These are phyloP conservation scores for Amanita molliuscula DNA, from an alignment of 768 basidiomycete genomes.

Conservation along the genomic window DNA sequence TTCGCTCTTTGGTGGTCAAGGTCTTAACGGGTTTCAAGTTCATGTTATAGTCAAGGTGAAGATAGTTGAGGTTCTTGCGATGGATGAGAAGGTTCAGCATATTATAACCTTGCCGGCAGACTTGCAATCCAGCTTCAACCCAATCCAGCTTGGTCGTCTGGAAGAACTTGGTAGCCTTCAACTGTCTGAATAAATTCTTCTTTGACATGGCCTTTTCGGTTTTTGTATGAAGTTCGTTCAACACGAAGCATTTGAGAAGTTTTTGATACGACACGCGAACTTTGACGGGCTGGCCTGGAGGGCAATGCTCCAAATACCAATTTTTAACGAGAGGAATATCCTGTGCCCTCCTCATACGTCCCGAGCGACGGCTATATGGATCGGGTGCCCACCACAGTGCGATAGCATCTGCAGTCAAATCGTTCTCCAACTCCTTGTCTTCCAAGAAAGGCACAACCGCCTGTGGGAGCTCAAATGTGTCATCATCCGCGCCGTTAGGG, in stretches of 20 bases:
- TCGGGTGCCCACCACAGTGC: conserved; percentile 98
- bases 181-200: conserved; percentile 91
- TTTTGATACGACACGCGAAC: conserved; percentile 99
- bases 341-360: conserved; percentile 88
- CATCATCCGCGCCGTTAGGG: conserved; percentile 74
- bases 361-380: conserved; percentile 88
- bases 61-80: conserved; percentile 94
- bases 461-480: conserved; percentile 81
- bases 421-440: conserved; percentile 73
- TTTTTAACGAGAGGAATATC: conserved; percentile 95
- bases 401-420: conserved; percentile 92
- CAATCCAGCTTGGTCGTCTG: conserved; percentile 96
- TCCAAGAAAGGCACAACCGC: conserved; percentile 71
- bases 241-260: conserved; percentile 87
- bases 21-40: conserved; percentile 98
- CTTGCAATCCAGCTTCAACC: conserved; percentile 98
- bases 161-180: conserved; percentile 99
- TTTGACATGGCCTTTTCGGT: conserved; percentile 96
- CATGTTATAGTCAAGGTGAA: conserved; percentile 97
- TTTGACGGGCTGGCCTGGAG: conserved; percentile 93
- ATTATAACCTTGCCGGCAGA: conserved; percentile 98
- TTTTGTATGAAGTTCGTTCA: conserved; percentile 86
- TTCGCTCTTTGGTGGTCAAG: conserved; percentile 96
- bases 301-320: conserved; percentile 98
- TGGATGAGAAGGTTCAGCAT: conserved; percentile 99